Conservation (phyloP, 805 yeast genomes). For the Kuraishia piskuri region DNA sequence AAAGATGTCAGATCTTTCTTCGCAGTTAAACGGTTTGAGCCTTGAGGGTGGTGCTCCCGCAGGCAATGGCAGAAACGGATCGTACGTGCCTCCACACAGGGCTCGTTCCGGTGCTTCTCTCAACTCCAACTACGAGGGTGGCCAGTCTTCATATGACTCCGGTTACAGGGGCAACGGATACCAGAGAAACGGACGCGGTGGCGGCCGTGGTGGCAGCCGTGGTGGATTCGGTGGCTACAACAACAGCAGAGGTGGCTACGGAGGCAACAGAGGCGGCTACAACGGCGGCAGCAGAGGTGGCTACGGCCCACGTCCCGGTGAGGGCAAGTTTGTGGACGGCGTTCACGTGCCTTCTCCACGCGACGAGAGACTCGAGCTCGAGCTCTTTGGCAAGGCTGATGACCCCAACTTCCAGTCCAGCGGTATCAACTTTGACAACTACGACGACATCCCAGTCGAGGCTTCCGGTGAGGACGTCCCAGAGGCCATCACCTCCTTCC, state of each 20-base stretch:
- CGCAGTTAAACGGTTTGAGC: conserved; percentile 41
- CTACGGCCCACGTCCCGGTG: conserved; percentile 36
- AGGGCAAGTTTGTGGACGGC: conserved; percentile 83
- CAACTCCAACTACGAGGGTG: conserved; percentile 8
- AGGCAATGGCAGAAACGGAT: conserved; percentile 6
- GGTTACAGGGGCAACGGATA: conserved; percentile 20
- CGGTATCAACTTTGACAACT: conserved; percentile 97
- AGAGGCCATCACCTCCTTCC: conserved; percentile 81
- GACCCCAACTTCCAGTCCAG: conserved; percentile 78
- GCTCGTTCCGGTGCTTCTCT: conserved; percentile 20
- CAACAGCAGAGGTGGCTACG: conserved; percentile 23
- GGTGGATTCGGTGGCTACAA: conserved; percentile 24
- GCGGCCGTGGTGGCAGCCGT: conserved; percentile 22
- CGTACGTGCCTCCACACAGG: conserved; percentile 43
- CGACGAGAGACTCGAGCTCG: conserved; percentile 63
- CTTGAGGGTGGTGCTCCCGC: conserved; percentile 28
- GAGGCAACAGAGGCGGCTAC: conserved; percentile 25
- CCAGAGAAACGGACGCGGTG: conserved; percentile 19
- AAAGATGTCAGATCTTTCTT: conserved; percentile 3
- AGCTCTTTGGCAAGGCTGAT: conserved; percentile 74
- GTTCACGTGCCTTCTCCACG: conserved; percentile 75
- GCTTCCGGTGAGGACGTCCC: conserved; percentile 95
- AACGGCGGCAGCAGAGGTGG: conserved; percentile 20
- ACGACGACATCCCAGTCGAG: conserved; percentile 98
- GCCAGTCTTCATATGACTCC: conserved; percentile 18